Percentiles rank a stretch among this genome's conserved stretches.
Conservation (phyloP, 495 filamentous ascomycete species). For the Hypoxylon rickii region DNA sequence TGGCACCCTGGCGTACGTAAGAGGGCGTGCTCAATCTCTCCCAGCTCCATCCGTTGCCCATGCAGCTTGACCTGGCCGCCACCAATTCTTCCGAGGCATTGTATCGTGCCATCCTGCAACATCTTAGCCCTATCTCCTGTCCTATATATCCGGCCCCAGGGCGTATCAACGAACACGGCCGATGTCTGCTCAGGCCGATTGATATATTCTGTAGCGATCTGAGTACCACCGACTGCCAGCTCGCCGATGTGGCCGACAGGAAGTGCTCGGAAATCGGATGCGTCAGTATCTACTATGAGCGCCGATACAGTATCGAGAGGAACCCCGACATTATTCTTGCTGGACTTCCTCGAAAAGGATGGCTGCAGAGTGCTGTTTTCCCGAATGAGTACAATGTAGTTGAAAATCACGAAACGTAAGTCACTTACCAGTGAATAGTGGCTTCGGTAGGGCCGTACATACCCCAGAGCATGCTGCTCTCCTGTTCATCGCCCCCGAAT, state of each 20-base stretch:
- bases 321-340: conserved; percentile 68
- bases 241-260: conserved; percentile 75
- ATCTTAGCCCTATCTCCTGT: conserved; percentile 85
- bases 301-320: conserved; percentile 77
- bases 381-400: conserved; percentile 1
- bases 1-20: conserved; percentile 56
- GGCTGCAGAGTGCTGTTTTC: conserved; percentile 47
- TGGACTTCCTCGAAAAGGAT: conserved; percentile 42
- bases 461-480: conserved; percentile 65
- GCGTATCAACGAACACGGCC: conserved; percentile 65
- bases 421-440: conserved; percentile 66
- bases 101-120: conserved; percentile 67
- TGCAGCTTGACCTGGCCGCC: conserved; percentile 81
- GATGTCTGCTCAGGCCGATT: conserved; percentile 79
- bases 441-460: conserved; percentile 92
- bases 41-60: conserved; percentile 81
- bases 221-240: conserved; percentile 76
- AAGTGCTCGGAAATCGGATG: conserved; percentile 52
- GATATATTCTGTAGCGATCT: conserved; percentile 81
- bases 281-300: conserved; percentile 58
- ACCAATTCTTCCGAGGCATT: conserved; percentile 80
- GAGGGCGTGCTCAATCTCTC: conserved; percentile 76
- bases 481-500: conserved; percentile 60
- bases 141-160: conserved; percentile 68
- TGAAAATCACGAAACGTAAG: not conserved